These are phyloP conservation scores for Aspergillus coremiiformis DNA, from an alignment of 495 filamentous ascomycete species.

Conservation along the genomic window DNA sequence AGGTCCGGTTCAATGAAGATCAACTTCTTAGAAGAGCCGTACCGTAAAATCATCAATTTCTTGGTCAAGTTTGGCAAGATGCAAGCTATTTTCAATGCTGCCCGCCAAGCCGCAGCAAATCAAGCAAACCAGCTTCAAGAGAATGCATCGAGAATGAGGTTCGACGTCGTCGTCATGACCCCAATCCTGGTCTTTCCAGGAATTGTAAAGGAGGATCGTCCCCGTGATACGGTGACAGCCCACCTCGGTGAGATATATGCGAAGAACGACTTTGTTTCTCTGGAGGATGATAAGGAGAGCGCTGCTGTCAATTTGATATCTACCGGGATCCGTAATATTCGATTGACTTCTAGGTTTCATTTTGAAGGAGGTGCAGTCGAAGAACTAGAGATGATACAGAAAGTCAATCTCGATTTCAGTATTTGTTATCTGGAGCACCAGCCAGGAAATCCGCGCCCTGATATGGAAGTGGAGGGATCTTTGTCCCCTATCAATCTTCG, in stretches of 20 bases:
- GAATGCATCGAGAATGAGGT: constrained; percentile 79
- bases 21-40: constrained; percentile 94
- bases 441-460: constrained; percentile 67
- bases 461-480: constrained; percentile 81
- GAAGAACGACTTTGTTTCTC: constrained; percentile 79
- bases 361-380: constrained; percentile 65
- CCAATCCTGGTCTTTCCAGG: constrained; percentile 92
- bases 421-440: constrained; percentile 86
- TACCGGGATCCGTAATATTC: constrained; percentile 85
- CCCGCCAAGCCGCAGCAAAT: constrained; percentile 87
- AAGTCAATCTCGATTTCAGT: constrained; percentile 87
- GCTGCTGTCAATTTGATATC: constrained; percentile 81
- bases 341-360: constrained; percentile 83
- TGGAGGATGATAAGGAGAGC: constrained; percentile 64
- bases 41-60: constrained; percentile 97
- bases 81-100: constrained; percentile 98
- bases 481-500: constrained; percentile 89
- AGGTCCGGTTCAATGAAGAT: constrained; percentile 90
- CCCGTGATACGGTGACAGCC: constrained; percentile 79
- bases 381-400: constrained; percentile 91
- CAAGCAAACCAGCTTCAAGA: constrained; percentile 91
- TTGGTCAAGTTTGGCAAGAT: constrained; percentile 97
- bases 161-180: constrained; percentile 87
- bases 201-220: constrained; percentile 51
- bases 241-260: constrained; percentile 96